Percentiles rank a stretch among this genome's conserved stretches.
phyloP scores from a whole-genome alignment of 768 basidiomycete genomes.

The Megacollybia marginata region DNA sequence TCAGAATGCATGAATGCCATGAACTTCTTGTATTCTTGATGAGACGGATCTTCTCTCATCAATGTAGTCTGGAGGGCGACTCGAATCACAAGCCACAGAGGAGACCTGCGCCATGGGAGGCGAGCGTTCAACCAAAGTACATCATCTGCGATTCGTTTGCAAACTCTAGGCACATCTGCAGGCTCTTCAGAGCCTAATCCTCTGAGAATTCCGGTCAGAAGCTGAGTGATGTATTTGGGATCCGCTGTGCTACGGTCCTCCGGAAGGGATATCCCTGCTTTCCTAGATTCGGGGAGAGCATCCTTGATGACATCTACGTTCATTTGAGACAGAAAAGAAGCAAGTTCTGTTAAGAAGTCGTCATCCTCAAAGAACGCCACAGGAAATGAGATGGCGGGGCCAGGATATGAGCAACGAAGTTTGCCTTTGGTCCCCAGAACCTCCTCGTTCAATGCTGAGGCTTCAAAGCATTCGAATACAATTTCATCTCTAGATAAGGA shows the following conservation, averaged over 20 bases:
- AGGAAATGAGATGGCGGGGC: neutral
- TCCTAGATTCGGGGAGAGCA: constrained; percentile 23
- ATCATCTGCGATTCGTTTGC: constrained; percentile 42
- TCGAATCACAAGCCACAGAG: constrained; percentile 51
- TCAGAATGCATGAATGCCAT: constrained; percentile 31
- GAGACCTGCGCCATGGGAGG: constrained; percentile 42
- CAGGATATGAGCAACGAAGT: neutral
- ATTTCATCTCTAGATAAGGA: too few species aligned
- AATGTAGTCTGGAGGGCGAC: too few species aligned
- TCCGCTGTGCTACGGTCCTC: constrained; percentile 34
- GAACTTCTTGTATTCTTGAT: constrained; percentile 36
- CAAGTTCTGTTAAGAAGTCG: neutral
- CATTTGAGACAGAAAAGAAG: constrained; percentile 4
- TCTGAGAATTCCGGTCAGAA: constrained; percentile 38
- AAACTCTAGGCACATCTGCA: constrained; percentile 4
- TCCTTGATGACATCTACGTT: constrained; percentile 25
- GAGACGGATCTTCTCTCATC: too few species aligned
- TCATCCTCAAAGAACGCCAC: neutral
- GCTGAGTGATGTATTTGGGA: constrained; percentile 40
- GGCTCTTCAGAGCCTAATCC: constrained; percentile 25
- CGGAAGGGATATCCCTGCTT: constrained; percentile 24
- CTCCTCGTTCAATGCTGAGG: neutral
- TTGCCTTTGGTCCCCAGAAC: neutral
- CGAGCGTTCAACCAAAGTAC: constrained; percentile 27
- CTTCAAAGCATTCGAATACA: neutral